phyloP scores from a whole-genome alignment of 2,329 filamentous ascomycete genomes.

The Stenocarpella maydis region DNA sequence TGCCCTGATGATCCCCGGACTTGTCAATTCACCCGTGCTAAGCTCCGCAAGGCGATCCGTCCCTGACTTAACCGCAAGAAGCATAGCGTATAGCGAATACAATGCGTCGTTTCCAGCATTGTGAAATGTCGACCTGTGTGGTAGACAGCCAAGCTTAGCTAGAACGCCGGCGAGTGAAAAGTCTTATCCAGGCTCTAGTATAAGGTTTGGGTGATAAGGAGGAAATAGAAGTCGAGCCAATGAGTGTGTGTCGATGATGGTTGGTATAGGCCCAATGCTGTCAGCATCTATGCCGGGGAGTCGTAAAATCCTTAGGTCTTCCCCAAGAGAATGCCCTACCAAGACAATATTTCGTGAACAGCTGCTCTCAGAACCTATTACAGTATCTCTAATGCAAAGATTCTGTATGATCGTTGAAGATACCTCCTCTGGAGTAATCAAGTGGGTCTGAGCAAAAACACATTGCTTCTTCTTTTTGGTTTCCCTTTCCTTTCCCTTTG shows the following conservation, averaged over 20 bases:
- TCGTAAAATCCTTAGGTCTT: neutral
- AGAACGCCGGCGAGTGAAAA: neutral
- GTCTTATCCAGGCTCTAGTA: neutral
- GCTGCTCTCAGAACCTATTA: too few species aligned
- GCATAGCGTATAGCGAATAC: slow-evolving; percentile 3
- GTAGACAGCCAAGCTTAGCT: neutral
- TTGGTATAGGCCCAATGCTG: neutral
- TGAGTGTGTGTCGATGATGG: neutral
- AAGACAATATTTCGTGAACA: neutral
- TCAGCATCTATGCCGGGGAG: neutral
- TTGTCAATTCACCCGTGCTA: neutral
- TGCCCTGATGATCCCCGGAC: neutral
- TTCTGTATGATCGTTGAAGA: neutral
- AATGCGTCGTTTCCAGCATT: neutral
- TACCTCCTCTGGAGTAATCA: neutral
- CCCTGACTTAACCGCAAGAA: neutral
- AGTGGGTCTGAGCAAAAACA: neutral
- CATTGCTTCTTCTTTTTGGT: too few species aligned
- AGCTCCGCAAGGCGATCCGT: neutral
- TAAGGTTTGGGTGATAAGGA: neutral
- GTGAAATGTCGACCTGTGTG: neutral
- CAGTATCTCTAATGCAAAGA: neutral
- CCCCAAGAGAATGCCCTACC: neutral
- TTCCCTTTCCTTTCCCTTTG: neutral
- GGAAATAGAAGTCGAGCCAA: neutral